Conservation (phyloP, 2,329 filamentous ascomycete genomes). For the Colletotrichum somersetense region DNA sequence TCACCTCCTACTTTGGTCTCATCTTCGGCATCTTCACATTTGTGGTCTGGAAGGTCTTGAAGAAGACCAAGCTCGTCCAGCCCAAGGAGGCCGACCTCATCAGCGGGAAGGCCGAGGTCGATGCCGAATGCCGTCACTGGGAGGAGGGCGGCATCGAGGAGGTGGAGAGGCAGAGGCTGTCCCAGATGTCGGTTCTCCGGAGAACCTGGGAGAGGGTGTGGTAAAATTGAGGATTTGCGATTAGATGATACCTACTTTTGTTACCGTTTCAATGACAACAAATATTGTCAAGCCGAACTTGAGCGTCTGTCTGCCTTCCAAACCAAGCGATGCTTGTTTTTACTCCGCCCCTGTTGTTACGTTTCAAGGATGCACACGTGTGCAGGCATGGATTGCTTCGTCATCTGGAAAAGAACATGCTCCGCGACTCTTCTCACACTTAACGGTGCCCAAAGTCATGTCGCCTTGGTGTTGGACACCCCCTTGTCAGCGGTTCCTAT, state of each 20-base stretch:
- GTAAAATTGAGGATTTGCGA: slow-evolving; percentile 45
- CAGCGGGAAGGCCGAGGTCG: slow-evolving; percentile 74
- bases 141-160: slow-evolving; percentile 61
- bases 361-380: too few species aligned
- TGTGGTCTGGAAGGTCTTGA: slow-evolving; percentile 74
- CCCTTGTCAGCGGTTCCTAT: background rate
- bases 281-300: background rate
- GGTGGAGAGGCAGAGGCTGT: slow-evolving; percentile 54
- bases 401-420: background rate
- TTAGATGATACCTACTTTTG: slow-evolving; percentile 3
- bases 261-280: slow-evolving; percentile 17
- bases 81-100: slow-evolving; percentile 71
- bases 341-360: too few species aligned
- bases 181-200: slow-evolving; percentile 51
- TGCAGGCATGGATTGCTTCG: background rate
- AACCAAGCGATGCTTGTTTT: too few species aligned
- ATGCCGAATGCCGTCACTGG: slow-evolving; percentile 63
- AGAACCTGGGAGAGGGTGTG: slow-evolving; percentile 56
- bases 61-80: slow-evolving; percentile 68
- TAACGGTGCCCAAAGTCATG: background rate
- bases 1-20: slow-evolving; percentile 67
- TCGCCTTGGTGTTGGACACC: background rate
- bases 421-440: background rate
- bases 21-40: slow-evolving; percentile 69
- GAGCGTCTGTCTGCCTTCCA: too few species aligned